Evolutionary conservation across 1,284 basidiomycete genomes (phyloP).

Genomic region (Lignosus rhinocerotis): DNA sequence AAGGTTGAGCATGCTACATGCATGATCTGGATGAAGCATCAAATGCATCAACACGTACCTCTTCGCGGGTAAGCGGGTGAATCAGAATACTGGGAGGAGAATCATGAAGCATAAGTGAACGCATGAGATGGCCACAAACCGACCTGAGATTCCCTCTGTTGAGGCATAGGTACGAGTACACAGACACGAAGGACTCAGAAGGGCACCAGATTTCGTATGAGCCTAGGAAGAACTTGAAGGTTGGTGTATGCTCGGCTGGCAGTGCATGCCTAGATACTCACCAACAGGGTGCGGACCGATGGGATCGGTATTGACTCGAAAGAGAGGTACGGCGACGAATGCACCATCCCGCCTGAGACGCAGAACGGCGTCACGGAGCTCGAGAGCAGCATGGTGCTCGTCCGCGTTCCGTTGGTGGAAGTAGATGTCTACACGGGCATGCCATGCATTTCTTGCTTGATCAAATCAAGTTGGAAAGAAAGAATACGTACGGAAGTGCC

Average conservation of each 20-base stretch:
- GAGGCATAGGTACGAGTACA: conserved; percentile 72
- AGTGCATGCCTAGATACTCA: conserved; percentile 32
- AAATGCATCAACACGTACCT: conserved; percentile 45
- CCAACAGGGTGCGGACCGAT: conserved; percentile 78
- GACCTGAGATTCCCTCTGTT: conserved; percentile 70
- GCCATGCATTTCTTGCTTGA: not conserved
- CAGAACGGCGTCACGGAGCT: conserved; percentile 68
- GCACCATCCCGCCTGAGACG: conserved; percentile 69
- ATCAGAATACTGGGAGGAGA: conserved; percentile 53
- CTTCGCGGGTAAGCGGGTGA: conserved; percentile 68
- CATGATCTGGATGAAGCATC: not conserved
- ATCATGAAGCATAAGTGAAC: not conserved
- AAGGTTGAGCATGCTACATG: not conserved
- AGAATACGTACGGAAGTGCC: conserved; percentile 67
- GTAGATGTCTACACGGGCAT: conserved; percentile 59
- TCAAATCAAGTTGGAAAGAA: not conserved
- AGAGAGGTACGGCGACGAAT: conserved; percentile 74
- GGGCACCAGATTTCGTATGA: conserved; percentile 81
- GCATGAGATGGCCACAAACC: not conserved
- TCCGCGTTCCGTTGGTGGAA: conserved; percentile 67
- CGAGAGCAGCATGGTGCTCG: conserved; percentile 63
- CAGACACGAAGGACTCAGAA: conserved; percentile 65
- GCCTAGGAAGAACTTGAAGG: conserved; percentile 38
- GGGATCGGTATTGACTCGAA: conserved; percentile 65
- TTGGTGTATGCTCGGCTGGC: not conserved